These are phyloP conservation scores for Chara braunii DNA, from an alignment of 139 green algal genomes.

Conservation along the genomic window DNA sequence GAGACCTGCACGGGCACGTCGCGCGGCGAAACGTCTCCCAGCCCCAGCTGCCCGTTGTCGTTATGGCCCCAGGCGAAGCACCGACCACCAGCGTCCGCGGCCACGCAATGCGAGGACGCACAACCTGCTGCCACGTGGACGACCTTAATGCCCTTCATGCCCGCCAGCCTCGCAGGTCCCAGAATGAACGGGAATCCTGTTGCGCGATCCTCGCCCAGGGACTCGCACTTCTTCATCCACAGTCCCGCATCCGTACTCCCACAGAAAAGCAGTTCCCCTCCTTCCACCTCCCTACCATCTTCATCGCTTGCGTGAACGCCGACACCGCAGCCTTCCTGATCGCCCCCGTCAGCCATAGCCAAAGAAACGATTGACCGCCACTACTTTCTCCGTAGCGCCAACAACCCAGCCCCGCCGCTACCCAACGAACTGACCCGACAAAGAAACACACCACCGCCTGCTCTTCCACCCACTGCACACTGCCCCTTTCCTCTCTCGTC, in stretches of 20 bases:
- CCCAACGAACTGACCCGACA: too few relatives aligned
- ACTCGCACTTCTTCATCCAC: too few relatives aligned
- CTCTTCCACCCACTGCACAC: too few relatives aligned
- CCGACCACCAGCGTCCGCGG: slow-evolving; percentile 46
- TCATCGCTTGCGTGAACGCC: too few relatives aligned
- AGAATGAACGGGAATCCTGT: slow-evolving; percentile 17
- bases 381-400: too few relatives aligned
- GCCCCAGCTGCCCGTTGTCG: slow-evolving; percentile 42
- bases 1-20: slow-evolving; percentile 2
- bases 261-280: slow-evolving; percentile 31
- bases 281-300: slow-evolving; percentile 1
- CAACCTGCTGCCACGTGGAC: slow-evolving; percentile 15
- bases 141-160: slow-evolving; percentile 18
- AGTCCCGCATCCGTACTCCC: slow-evolving; percentile 30
- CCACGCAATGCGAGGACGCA: slow-evolving; percentile 71
- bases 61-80: slow-evolving; percentile 86
- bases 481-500: too few relatives aligned
- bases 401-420: too few relatives aligned
- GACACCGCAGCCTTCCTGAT: too few relatives aligned
- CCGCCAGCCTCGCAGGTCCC: slow-evolving; percentile 10
- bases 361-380: too few relatives aligned
- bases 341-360: too few relatives aligned
- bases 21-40: slow-evolving; percentile 4
- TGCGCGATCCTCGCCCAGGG: slow-evolving; percentile 11
- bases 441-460: too few relatives aligned